phyloP scores from a whole-genome alignment of 441 rosid species.

The Pelargonium australe region DNA sequence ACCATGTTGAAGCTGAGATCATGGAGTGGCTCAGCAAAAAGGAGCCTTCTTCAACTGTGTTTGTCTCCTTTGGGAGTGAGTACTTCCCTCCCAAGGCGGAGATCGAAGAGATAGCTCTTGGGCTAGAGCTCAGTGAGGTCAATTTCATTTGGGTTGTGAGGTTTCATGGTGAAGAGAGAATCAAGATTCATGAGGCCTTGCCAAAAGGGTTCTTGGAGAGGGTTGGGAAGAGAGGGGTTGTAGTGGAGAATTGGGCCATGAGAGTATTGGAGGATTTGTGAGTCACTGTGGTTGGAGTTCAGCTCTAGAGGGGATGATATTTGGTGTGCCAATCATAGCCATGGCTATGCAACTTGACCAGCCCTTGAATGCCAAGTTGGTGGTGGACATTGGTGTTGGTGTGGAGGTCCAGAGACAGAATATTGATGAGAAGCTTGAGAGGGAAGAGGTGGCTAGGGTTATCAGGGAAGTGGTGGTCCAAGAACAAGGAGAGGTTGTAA shows the following conservation, averaged over 20 bases:
- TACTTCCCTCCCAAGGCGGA: conserved; percentile 20
- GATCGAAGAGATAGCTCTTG: conserved; percentile 10
- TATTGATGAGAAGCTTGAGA: conserved; percentile 20
- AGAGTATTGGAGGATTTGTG: conserved; percentile 27
- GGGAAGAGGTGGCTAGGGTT: conserved; percentile 26
- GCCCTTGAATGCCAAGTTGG: conserved; percentile 27
- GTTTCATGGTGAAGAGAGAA: conserved; percentile 18
- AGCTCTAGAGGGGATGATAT: conserved; percentile 27
- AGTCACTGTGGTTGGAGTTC: conserved; percentile 39
- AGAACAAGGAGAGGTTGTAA: conserved; percentile 23
- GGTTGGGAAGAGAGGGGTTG: conserved; percentile 19
- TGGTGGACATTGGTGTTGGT: conserved; percentile 30
- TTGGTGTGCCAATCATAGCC: conserved; percentile 32
- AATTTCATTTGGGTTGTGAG: conserved; percentile 25
- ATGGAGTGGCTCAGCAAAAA: conserved; percentile 15
- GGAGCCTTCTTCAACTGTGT: background rate
- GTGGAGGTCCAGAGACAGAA: conserved; percentile 26
- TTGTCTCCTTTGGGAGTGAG: conserved; percentile 19
- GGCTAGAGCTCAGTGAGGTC: conserved; percentile 19
- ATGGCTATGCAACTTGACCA: conserved; percentile 34
- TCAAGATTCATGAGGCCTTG: conserved; percentile 9
- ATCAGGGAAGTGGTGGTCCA: conserved; percentile 27
- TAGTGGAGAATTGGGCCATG: conserved; percentile 23
- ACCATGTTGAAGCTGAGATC: background rate
- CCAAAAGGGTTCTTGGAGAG: conserved; percentile 25